These are phyloP conservation scores for Spirogloea muscicola DNA, from an alignment of 139 green algal species.

Conservation along the genomic window DNA sequence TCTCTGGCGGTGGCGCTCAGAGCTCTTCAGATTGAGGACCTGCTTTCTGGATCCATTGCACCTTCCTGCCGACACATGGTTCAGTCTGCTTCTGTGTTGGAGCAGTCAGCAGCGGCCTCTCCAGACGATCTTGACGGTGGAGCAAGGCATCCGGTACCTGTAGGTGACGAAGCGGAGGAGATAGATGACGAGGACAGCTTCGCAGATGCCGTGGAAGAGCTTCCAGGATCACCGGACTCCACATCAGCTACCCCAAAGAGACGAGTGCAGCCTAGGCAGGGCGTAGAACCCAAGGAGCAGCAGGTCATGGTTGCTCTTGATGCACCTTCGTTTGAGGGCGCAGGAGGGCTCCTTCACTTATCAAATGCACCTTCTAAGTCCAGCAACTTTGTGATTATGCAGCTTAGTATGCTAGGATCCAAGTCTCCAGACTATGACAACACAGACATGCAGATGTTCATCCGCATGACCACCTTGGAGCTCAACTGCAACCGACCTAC, in stretches of 20 bases:
- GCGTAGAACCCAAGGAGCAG: too few species aligned
- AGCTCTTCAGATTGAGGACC: conserved; percentile 67
- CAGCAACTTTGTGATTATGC: conserved; percentile 46
- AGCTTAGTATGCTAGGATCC: conserved; percentile 50
- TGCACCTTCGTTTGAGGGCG: too few species aligned
- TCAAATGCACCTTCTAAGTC: too few species aligned
- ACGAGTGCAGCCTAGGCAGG: too few species aligned
- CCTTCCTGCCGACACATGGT: conserved; percentile 12
- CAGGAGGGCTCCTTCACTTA: too few species aligned
- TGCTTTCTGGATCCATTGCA: conserved; percentile 57
- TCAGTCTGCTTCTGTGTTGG: conserved; percentile 7
- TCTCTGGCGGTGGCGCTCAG: conserved; percentile 36
- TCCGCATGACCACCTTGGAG: conserved; percentile 66
- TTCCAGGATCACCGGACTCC: conserved; percentile 20
- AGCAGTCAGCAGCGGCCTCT: neutral
- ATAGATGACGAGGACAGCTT: conserved; percentile 55
- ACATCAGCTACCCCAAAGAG: too few species aligned
- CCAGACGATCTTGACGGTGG: neutral
- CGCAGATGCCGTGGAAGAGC: conserved; percentile 45
- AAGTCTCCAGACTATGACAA: conserved; percentile 50
- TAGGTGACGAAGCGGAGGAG: neutral
- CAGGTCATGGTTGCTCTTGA: too few species aligned
- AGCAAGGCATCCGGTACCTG: neutral
- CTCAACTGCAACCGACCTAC: conserved; percentile 84
- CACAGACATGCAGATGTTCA: conserved; percentile 53